Conservation (phyloP, 2,329 filamentous ascomycete species). For the Xylaria sp. region DNA sequence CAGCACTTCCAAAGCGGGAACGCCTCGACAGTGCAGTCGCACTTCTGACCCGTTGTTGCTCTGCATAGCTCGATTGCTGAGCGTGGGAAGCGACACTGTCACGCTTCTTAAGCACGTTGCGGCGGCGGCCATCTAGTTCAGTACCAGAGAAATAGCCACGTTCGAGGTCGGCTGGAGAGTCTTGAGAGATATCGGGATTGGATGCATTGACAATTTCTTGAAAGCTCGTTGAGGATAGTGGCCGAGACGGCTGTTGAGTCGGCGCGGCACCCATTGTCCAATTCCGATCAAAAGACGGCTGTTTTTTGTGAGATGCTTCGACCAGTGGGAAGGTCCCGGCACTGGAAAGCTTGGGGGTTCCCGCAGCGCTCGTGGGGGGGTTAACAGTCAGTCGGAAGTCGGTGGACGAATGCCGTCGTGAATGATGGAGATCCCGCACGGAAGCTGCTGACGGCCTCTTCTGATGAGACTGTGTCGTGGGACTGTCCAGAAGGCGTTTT, state of each 20-base stretch:
- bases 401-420: constrained; percentile 86
- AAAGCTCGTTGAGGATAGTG: constrained; percentile 63
- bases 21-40: constrained; percentile 75
- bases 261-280: constrained; percentile 71
- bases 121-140: constrained; percentile 76
- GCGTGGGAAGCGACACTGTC: constrained; percentile 70
- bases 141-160: constrained; percentile 93
- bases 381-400: constrained; percentile 67
- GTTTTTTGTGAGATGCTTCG: constrained; percentile 66
- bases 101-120: constrained; percentile 85
- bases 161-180: constrained; percentile 73
- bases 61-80: constrained; percentile 78
- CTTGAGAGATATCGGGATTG: constrained; percentile 52
- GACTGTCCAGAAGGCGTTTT: constrained; percentile 55
- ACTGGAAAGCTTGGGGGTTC: constrained; percentile 56
- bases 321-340: constrained; percentile 56
- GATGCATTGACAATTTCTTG: constrained; percentile 56
- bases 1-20: constrained; percentile 81
- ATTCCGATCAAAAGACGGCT: constrained; percentile 75
- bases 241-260: constrained; percentile 53
- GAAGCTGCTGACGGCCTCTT: constrained; percentile 82
- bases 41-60: constrained; percentile 75
- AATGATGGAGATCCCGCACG: constrained; percentile 83
- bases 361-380: constrained; percentile 46
- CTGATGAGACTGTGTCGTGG: constrained; percentile 60